phyloP scores from a whole-genome alignment of 331 rosid species.

The Rhamnella rubrinervis region DNA sequence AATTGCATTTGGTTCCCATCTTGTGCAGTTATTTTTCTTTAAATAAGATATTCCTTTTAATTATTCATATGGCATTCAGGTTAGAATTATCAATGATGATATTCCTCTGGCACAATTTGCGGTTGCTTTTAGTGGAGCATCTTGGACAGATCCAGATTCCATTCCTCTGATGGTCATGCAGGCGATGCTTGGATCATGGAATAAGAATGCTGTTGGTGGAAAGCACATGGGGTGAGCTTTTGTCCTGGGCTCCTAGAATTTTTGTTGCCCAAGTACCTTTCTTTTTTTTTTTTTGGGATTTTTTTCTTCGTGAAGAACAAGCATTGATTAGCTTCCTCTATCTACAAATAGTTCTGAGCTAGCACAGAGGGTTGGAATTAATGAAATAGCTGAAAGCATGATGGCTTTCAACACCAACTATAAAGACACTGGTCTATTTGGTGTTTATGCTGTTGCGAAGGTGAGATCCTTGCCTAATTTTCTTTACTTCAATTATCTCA shows the following conservation, averaged over 20 bases:
- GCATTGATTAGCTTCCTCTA: conserved; percentile 13
- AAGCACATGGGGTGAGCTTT: conserved; percentile 88
- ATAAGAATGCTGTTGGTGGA: conserved; percentile 83
- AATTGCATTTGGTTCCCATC: conserved; percentile 9
- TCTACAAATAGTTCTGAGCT: conserved; percentile 65
- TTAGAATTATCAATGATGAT: conserved; percentile 85
- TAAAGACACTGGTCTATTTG: conserved; percentile 95
- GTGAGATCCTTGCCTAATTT: conserved; percentile 27
- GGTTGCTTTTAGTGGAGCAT: conserved; percentile 88
- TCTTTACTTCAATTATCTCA: neutral
- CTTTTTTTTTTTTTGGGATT: neutral
- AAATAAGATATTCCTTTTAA: neutral
- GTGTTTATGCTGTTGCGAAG: conserved; percentile 92
- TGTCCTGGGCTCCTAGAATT: neutral
- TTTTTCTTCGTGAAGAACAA: conserved; percentile 4
- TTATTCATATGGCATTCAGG: conserved; percentile 45
- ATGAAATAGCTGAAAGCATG: conserved; percentile 87
- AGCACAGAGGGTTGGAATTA: conserved; percentile 78
- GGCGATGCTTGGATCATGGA: conserved; percentile 96
- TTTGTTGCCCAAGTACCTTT: neutral
- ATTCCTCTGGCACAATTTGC: conserved; percentile 88
- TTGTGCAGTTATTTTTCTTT: neutral
- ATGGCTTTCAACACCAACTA: conserved; percentile 98
- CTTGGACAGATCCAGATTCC: conserved; percentile 99
- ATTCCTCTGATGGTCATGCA: conserved; percentile 96